phyloP scores from a whole-genome alignment of 2,329 filamentous ascomycete genomes.

The Colletotrichum sp. region DNA sequence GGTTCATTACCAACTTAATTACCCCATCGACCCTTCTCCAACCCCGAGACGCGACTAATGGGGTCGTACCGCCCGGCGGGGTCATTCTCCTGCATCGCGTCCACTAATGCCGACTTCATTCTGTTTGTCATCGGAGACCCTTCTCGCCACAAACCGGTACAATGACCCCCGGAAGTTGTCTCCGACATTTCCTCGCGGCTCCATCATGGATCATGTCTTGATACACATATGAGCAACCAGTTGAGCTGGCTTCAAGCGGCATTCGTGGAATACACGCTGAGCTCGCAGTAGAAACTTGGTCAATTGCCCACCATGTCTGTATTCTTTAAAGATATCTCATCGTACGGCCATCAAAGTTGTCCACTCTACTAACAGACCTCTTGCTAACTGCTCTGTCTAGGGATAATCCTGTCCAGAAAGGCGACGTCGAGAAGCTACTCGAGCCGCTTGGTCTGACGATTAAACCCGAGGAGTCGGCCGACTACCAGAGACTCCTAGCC shows the following conservation, averaged over 20 bases:
- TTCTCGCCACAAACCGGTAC: not conserved
- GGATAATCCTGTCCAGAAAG: slow-evolving; percentile 44
- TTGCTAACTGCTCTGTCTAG: slow-evolving; percentile 21
- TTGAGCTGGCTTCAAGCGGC: not conserved
- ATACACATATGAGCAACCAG: not conserved
- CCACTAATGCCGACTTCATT: slow-evolving; percentile 1
- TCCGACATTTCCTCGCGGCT: not conserved
- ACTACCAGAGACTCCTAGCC: slow-evolving; percentile 53
- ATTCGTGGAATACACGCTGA: not conserved
- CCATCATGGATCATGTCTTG: not conserved
- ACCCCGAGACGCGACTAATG: not conserved
- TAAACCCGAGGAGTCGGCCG: slow-evolving; percentile 38
- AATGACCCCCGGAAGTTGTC: not conserved
- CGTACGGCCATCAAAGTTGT: slow-evolving; percentile 26
- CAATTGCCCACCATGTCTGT: slow-evolving; percentile 36
- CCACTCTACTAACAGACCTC: not conserved
- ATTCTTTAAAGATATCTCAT: slow-evolving; percentile 42
- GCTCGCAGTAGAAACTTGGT: not conserved
- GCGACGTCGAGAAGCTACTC: slow-evolving; percentile 41
- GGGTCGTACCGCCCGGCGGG: not conserved
- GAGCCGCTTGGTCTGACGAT: slow-evolving; percentile 40
- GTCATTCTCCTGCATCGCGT: not conserved
- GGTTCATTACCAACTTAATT: not conserved
- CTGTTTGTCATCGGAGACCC: slow-evolving; percentile 12
- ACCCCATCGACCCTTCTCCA: slow-evolving; percentile 1